Evolutionary conservation across 192 early-diverging fungal genomes (phyloP).

Genomic region (Backusella macrospora): DNA sequence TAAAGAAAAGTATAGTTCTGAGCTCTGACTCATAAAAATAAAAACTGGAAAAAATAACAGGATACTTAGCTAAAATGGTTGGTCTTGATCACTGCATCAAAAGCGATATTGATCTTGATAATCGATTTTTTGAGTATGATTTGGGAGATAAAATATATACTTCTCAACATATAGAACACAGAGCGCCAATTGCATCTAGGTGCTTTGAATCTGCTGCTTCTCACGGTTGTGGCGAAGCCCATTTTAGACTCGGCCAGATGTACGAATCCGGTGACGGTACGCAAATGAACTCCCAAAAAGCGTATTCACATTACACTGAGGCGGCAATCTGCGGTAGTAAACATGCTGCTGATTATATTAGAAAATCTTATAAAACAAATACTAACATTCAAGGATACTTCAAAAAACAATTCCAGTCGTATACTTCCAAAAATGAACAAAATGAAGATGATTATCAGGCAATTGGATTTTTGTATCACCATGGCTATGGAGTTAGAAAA

Average conservation of each 20-base stretch:
- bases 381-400: background rate
- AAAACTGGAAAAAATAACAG: background rate
- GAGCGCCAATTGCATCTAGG: background rate
- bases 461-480: slow-evolving; percentile 4
- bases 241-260: background rate
- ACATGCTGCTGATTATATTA: background rate
- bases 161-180: background rate
- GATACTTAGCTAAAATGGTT: background rate
- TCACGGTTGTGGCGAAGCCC: background rate
- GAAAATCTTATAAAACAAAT: background rate
- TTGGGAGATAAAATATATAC: background rate
- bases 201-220: background rate
- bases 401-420: background rate
- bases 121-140: background rate
- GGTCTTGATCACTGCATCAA: background rate
- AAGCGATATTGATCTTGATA: background rate
- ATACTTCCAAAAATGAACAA: background rate
- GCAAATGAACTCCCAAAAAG: background rate
- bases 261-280: background rate
- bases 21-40: background rate
- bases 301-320: background rate
- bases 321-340: background rate
- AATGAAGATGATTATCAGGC: background rate
- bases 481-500: slow-evolving; percentile 8
- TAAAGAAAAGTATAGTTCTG: background rate